These are phyloP conservation scores for Sesbania bispinosa DNA, from an alignment of 306 rosid species.

Conservation along the genomic window DNA sequence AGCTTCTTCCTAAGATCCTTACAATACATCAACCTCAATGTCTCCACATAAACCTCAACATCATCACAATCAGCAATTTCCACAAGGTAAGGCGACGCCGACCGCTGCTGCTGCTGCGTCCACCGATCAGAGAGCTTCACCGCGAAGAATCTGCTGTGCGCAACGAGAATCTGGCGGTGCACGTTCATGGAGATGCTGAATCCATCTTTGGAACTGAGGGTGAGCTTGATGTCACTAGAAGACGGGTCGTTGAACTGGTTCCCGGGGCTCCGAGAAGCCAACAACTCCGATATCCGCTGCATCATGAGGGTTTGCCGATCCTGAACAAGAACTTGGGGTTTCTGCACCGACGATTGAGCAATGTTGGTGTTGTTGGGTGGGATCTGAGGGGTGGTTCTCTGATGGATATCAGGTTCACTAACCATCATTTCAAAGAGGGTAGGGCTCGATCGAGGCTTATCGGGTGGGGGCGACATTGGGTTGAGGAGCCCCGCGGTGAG, in stretches of 20 bases:
- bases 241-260: constrained; percentile 75
- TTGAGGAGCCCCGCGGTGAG: constrained; percentile 87
- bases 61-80: constrained; percentile 97
- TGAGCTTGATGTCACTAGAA: constrained; percentile 74
- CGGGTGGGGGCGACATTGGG: constrained; percentile 88
- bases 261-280: constrained; percentile 70
- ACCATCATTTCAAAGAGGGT: constrained; percentile 97
- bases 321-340: constrained; percentile 38
- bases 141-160: constrained; percentile 76
- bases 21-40: constrained; percentile 86
- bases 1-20: constrained; percentile 84
- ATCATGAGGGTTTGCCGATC: constrained; percentile 63
- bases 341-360: constrained; percentile 30
- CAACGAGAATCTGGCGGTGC: constrained; percentile 82
- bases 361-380: constrained; percentile 26
- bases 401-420: constrained; percentile 68
- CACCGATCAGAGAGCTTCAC: constrained; percentile 79
- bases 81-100: constrained; percentile 57
- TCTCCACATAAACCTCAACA: constrained; percentile 80
- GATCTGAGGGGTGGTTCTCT: constrained; percentile 53
- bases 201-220: constrained; percentile 74
- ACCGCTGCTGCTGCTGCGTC: constrained; percentile 59
- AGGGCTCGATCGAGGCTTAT: constrained; percentile 83
- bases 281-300: constrained; percentile 71
- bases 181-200: constrained; percentile 65